phyloP scores from a whole-genome alignment of 495 filamentous ascomycete species.

The Neurospora sp. region DNA sequence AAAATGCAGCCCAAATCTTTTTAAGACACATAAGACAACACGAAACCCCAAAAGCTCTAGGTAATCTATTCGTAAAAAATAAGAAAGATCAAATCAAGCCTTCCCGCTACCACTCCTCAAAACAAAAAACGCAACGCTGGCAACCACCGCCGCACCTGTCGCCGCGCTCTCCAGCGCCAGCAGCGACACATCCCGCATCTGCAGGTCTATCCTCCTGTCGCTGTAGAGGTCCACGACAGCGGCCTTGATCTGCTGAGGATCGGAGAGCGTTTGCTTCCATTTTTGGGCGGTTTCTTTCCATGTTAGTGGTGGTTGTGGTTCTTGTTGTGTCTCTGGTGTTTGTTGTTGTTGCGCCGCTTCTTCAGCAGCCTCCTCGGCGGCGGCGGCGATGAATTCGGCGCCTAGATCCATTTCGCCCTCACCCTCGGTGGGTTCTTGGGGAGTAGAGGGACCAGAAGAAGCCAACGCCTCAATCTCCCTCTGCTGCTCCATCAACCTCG shows the following conservation, averaged over 20 bases:
- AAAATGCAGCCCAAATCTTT: neutral
- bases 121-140: constrained; percentile 45
- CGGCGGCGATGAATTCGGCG: neutral
- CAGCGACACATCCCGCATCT: constrained; percentile 64
- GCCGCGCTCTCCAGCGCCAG: constrained; percentile 61
- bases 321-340: neutral
- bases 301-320: constrained; percentile 5
- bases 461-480: neutral
- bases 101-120: constrained; percentile 26
- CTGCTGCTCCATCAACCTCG: constrained; percentile 10
- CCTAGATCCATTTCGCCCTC: neutral
- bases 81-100: neutral
- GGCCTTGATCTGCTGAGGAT: constrained; percentile 26
- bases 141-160: constrained; percentile 56
- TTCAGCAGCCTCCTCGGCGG: constrained; percentile 6
- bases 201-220: constrained; percentile 53
- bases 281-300: constrained; percentile 20
- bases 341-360: neutral
- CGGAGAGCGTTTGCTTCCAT: constrained; percentile 40
- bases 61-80: neutral
- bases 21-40: neutral
- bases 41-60: neutral
- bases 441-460: neutral
- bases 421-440: too few relatives aligned
- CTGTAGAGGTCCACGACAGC: constrained; percentile 51